A percentile compares a stretch with the other conserved stretches of the same genome.
Evolutionary conservation across 1,284 basidiomycete species (phyloP).

Genomic region (Cutaneotrichosporon sp.): DNA sequence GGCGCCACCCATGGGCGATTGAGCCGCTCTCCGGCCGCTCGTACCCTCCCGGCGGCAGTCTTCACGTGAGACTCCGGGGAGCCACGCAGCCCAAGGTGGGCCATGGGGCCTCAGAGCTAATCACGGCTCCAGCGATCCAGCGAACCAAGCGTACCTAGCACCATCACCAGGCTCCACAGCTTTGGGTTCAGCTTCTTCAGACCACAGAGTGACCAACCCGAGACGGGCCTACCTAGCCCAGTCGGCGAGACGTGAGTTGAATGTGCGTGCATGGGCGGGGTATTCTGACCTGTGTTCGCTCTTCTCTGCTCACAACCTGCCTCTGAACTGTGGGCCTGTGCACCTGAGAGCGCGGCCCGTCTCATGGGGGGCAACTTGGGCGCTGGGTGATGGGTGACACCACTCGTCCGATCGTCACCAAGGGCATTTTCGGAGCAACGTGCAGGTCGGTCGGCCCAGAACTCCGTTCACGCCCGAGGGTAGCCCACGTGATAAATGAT

Average conservation of each 20-base stretch:
- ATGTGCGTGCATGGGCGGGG: no score
- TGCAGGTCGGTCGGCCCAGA: neutral
- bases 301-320: no score
- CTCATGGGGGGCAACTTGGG: no score
- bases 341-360: no score
- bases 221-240: no score
- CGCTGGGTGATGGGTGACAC: no score
- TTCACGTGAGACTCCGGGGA: constrained; percentile 5
- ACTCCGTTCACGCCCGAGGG: neutral
- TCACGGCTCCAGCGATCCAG: neutral
- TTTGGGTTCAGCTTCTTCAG: no score
- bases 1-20: neutral
- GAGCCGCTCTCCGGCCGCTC: neutral
- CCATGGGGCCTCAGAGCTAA: neutral
- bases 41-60: neutral
- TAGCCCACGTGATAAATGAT: neutral
- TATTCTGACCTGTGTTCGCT: no score
- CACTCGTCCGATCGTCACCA: no score
- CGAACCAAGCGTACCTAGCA: neutral
- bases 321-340: no score
- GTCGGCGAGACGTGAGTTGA: no score
- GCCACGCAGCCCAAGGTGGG: neutral
- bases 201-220: no score
- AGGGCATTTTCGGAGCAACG: neutral
- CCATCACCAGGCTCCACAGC: neutral